Evolutionary conservation across 371 early-diverging fungal genomes (phyloP).

Genomic region (Rhizopus sp.): DNA sequence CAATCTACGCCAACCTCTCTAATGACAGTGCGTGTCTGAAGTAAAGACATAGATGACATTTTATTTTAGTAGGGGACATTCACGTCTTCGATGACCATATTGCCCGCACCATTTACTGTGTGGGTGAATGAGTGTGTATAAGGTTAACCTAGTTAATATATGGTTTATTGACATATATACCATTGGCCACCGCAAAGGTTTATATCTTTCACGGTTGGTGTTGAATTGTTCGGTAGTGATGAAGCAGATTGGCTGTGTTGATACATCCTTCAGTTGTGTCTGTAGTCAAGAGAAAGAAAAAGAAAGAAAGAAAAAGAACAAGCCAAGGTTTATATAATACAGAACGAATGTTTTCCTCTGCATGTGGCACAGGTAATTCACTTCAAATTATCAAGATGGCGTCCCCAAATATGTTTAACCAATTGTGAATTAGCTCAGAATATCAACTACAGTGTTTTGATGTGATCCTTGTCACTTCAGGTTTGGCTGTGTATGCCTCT

Average conservation of each 20-base stretch:
- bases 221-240: neutral
- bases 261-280: neutral
- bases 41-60: neutral
- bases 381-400: too few species aligned
- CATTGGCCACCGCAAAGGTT: slow-evolving; percentile 23
- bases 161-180: slow-evolving; percentile 7
- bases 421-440: too few species aligned
- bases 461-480: too few species aligned
- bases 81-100: slow-evolving; percentile 16
- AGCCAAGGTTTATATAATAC: neutral
- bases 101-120: slow-evolving; percentile 21
- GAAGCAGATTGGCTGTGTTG: neutral
- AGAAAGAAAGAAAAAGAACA: neutral
- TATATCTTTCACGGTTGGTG: neutral
- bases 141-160: neutral
- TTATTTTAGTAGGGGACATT: slow-evolving; percentile 16
- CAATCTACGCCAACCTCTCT: neutral
- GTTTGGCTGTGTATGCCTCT: too few species aligned
- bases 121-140: neutral
- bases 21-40: neutral
- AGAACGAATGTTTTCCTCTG: too few species aligned
- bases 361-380: too few species aligned
- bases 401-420: too few species aligned
- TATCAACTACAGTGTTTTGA: too few species aligned
- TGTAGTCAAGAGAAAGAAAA: neutral